Evolutionary conservation across 2,329 filamentous ascomycete genomes (phyloP).

Genomic region (Aspergillus pseudoterreus): DNA sequence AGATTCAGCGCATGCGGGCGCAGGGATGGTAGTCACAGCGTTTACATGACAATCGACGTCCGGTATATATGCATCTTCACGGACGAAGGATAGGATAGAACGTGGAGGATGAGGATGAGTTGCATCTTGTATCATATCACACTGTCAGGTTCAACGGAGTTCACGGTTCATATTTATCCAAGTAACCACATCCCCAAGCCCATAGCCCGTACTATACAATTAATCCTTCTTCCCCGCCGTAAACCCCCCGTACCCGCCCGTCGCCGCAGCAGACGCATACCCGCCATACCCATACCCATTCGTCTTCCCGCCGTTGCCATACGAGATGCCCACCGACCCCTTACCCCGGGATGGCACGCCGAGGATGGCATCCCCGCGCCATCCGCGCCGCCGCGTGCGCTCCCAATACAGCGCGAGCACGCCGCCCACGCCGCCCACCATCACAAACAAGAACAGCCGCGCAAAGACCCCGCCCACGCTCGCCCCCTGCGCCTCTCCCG

Average conservation of each 20-base stretch:
- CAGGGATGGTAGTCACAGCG: constrained; percentile 41
- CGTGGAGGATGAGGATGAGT: background rate
- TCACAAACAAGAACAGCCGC: constrained; percentile 30
- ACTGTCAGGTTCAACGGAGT: background rate
- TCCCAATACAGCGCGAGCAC: constrained; percentile 37
- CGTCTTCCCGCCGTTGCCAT: constrained; percentile 51
- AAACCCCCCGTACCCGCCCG: constrained; percentile 34
- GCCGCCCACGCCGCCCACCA: constrained; percentile 35
- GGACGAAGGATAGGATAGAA: background rate
- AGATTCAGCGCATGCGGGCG: constrained; percentile 42
- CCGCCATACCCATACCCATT: constrained; percentile 49
- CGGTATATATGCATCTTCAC: background rate
- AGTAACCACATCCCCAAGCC: constrained; percentile 1
- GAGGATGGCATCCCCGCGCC: constrained; percentile 47
- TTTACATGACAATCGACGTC: background rate
- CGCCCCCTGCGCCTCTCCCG: constrained; percentile 3
- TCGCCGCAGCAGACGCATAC: constrained; percentile 36
- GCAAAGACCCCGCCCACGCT: constrained; percentile 22
- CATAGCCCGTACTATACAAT: constrained; percentile 8
- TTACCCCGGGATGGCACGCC: constrained; percentile 42
- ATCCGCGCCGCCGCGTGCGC: constrained; percentile 24
- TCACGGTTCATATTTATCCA: constrained; percentile 5
- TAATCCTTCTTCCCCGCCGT: constrained; percentile 42
- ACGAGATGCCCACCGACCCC: constrained; percentile 51
- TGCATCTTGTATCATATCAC: background rate